These are phyloP conservation scores for Vaccinium vitisidaea DNA, from an alignment of 148 eudicot genomes.

Conservation along the genomic window DNA sequence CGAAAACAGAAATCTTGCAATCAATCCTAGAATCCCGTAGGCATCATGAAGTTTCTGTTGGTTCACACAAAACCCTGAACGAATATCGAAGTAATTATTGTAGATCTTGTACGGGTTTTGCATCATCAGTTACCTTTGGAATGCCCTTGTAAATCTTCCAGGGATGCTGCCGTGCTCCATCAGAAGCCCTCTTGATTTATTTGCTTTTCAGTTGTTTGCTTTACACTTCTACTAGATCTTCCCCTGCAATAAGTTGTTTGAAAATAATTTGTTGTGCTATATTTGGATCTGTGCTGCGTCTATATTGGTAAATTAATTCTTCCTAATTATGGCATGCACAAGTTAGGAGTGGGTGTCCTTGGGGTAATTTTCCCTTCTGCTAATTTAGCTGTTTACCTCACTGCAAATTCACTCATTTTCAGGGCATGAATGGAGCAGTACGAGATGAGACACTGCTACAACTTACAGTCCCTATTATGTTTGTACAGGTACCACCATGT, in stretches of 20 bases:
- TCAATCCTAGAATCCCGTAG: background rate
- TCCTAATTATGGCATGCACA: background rate
- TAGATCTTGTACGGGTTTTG: background rate
- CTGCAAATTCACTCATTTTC: constrained; percentile 9
- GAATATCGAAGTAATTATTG: background rate
- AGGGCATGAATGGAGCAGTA: constrained; percentile 71
- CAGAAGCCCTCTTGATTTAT: background rate
- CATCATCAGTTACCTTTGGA: background rate
- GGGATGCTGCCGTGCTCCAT: background rate
- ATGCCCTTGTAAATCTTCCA: background rate
- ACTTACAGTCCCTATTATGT: constrained; percentile 66
- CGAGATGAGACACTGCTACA: constrained; percentile 67
- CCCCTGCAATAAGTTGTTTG: background rate
- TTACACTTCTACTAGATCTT: background rate
- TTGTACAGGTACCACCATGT: constrained; percentile 63
- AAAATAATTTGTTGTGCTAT: background rate
- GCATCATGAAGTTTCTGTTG: background rate
- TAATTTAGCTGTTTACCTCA: background rate
- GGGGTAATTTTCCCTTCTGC: background rate
- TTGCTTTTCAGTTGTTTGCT: background rate
- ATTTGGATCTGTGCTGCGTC: background rate
- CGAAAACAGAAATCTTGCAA: too few relatives aligned
- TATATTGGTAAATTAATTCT: background rate
- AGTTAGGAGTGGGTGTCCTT: background rate
- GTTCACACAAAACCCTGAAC: background rate